Base-by-base conservation (phyloP, 2,329 filamentous ascomycete species). In the Apiospora hydei region DNA sequence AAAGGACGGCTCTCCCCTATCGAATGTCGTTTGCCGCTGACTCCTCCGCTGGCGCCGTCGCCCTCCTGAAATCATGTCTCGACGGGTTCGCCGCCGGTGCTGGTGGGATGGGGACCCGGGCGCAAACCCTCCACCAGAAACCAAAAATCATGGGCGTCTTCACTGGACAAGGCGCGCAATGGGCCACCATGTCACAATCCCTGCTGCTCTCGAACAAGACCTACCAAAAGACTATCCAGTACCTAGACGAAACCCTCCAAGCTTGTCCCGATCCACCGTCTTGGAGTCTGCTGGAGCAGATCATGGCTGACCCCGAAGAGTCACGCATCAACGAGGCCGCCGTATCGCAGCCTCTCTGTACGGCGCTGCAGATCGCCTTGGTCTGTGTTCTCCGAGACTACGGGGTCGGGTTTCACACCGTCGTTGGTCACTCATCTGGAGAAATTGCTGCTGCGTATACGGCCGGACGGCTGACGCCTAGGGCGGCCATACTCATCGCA, bases 261-360 rank as follows among this genome's bases (percentile, higher is more conserved):
- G 41, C 67, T 5, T 72, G 72, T 64, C 73, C 75, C 2, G 51
- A 79, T 1, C 77, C 78, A 1, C 79, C 80, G 0, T n/a, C 73
- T 0, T 83, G 81, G 81, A 78, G 78, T 0, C 72, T 85, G 41
- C 78, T 80, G 74, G 72, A 79, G 3, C 78, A 83, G 71, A 80
- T 85, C 26, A 61, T 79, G 71, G 80, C 78, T 1, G 76, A 78
- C 0, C 49, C 71, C 1, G 70, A 72, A 0, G 44, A 67, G 0
- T 83, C 82, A 7, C 73, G 76, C 3, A 75, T 87, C 0, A 53
- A 82, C 11, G 75, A 81, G 24, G 82, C 85, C 0, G 80, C 82
- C 4, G 74, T 88, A 30, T 83, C 85, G 0, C 88, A 90, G 73
- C 85, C 88, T 0, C 76, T 88, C 0, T 89, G 85, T 69, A 89